These are phyloP conservation scores for Chlorella sorokiniana DNA, from an alignment of 139 green algal genomes.

Conservation along the genomic window DNA sequence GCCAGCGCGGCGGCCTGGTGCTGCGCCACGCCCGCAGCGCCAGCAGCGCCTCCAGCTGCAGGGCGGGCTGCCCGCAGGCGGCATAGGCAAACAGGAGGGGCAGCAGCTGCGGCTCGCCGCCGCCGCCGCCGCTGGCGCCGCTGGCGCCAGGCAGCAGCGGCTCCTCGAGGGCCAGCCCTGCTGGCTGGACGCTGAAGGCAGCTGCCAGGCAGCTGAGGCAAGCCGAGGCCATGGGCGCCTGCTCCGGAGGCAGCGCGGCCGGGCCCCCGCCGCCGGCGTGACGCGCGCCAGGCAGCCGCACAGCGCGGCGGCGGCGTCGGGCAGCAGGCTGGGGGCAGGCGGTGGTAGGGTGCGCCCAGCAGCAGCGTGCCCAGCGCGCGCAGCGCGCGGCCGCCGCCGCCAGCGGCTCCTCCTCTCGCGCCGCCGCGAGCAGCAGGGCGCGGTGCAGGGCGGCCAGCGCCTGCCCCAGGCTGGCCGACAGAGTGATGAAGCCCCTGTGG, in stretches of 20 bases:
- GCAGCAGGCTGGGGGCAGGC: conserved; percentile 64
- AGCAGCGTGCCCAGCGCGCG: conserved; percentile 60
- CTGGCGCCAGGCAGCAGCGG: background rate
- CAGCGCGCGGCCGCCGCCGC: conserved; percentile 55
- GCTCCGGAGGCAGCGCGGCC: background rate
- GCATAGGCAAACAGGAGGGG: conserved; percentile 25
- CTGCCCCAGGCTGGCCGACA: conserved; percentile 66
- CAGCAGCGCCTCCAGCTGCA: conserved; percentile 41
- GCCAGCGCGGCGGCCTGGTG: conserved; percentile 17
- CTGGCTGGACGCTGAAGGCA: conserved; percentile 46
- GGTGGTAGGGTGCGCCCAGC: conserved; percentile 56
- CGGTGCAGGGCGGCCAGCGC: conserved; percentile 51
- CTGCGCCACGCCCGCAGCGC: conserved; percentile 36
- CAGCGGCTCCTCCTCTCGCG: conserved; percentile 15
- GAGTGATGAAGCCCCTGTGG: conserved; percentile 65
- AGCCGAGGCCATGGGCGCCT: conserved; percentile 1
- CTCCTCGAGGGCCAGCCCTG: background rate
- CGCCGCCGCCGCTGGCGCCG: conserved; percentile 29
- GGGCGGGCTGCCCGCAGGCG: background rate
- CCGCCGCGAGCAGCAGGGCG: conserved; percentile 47
- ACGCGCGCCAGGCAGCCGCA: conserved; percentile 40
- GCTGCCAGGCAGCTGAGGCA: conserved; percentile 50
- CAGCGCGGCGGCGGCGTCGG: conserved; percentile 44
- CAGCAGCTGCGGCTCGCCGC: conserved; percentile 49
- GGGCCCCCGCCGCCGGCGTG: background rate